Percentiles rank a stretch among this genome's conserved stretches.
Conservation (phyloP, 2,329 filamentous ascomycete species). For the Diaporthe vaccinii region DNA sequence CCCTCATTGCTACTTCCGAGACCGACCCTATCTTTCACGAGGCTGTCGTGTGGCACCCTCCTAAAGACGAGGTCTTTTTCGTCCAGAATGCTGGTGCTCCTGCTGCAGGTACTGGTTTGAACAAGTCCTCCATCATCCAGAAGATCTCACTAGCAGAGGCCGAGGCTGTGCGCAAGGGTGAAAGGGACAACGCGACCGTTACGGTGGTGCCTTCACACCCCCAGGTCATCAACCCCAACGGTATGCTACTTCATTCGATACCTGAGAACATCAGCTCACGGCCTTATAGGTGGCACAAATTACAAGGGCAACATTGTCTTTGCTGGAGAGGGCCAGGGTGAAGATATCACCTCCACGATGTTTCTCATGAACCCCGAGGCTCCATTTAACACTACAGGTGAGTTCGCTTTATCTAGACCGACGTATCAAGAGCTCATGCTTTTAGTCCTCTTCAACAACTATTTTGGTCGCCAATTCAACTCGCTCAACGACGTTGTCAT, state of each 20-base stretch:
- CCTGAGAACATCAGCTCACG: background rate
- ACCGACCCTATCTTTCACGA: slow-evolving; percentile 67
- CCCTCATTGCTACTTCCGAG: slow-evolving; percentile 60
- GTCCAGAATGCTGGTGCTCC: slow-evolving; percentile 64
- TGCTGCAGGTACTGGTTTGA: slow-evolving; percentile 62
- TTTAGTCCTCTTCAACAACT: slow-evolving; percentile 68
- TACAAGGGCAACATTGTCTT: slow-evolving; percentile 64
- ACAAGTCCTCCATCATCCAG: slow-evolving; percentile 64
- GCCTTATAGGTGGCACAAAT: slow-evolving; percentile 54
- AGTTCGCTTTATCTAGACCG: background rate
- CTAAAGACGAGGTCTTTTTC: slow-evolving; percentile 67
- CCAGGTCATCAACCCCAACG: slow-evolving; percentile 64
- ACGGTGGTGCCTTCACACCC: slow-evolving; percentile 57
- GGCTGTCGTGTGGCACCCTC: slow-evolving; percentile 65
- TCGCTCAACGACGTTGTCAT: slow-evolving; percentile 71
- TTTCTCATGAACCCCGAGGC: slow-evolving; percentile 59
- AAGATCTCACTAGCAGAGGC: slow-evolving; percentile 63
- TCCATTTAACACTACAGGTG: slow-evolving; percentile 63
- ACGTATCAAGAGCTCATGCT: background rate
- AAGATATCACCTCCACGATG: slow-evolving; percentile 54
- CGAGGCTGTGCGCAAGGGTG: slow-evolving; percentile 52
- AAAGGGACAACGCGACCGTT: slow-evolving; percentile 58
- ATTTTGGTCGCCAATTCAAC: slow-evolving; percentile 70
- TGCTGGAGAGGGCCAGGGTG: slow-evolving; percentile 64
- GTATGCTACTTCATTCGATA: slow-evolving; percentile 40